These are phyloP conservation scores for Acer saccharum DNA, from an alignment of 345 rosid genomes.

Conservation along the genomic window DNA sequence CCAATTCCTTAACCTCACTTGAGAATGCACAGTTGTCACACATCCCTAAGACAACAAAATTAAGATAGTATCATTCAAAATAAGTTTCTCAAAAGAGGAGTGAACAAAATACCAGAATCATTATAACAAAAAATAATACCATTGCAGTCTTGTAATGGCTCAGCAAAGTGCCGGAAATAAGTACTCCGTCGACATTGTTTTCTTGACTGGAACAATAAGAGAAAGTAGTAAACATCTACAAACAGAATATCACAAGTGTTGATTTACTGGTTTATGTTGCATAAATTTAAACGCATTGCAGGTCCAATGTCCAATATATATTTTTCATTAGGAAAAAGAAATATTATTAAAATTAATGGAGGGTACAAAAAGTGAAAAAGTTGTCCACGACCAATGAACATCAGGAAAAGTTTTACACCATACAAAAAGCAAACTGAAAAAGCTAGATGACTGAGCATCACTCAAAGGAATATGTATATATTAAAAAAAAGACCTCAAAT, in stretches of 20 bases:
- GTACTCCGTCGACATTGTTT: conserved; percentile 84
- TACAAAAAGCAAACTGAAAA: too few species aligned
- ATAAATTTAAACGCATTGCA: conserved; percentile 3
- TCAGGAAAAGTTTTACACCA: neutral
- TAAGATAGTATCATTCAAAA: conserved; percentile 17
- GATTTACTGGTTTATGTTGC: neutral
- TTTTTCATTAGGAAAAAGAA: neutral
- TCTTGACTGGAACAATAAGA: conserved; percentile 54
- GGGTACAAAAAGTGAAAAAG: neutral
- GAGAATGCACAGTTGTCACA: conserved; percentile 87
- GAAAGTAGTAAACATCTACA: conserved; percentile 15
- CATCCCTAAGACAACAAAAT: conserved; percentile 62
- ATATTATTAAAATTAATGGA: neutral
- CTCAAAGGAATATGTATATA: neutral
- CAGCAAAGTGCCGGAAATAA: conserved; percentile 83
- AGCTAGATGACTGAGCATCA: neutral
- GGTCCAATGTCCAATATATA: neutral
- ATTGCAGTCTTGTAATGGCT: conserved; percentile 84
- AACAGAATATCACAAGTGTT: conserved; percentile 4
- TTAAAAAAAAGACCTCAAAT: too few species aligned
- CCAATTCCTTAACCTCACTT: conserved; percentile 67
- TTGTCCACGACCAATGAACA: neutral
- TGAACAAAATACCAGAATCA: neutral
- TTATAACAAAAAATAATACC: conserved; percentile 45
- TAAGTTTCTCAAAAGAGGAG: neutral